Base-by-base conservation (phyloP, 2,329 filamentous ascomycete species). In the Fusarium pilosicola region DNA sequence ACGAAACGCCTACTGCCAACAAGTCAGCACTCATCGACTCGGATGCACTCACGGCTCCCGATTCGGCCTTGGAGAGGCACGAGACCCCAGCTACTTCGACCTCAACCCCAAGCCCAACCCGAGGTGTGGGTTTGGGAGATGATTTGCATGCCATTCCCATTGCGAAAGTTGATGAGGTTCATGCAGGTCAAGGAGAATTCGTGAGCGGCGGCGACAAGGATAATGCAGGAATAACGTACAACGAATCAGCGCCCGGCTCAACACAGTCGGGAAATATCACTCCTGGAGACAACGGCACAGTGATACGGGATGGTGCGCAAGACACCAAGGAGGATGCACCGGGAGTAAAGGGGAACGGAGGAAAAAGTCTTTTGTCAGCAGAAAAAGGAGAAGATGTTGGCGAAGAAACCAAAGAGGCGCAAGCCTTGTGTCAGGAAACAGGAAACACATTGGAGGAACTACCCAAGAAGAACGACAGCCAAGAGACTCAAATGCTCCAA, bases 1-100 rank as follows among this genome's bases (percentile, higher is more conserved):
- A 78, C 14, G 74, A 78, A 63, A 76, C 68, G 7, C 72, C 74
- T 34, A 51, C 70, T n/a, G 70, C 68, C n/a, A 65, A 78, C 15
- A 76, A 63, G 24, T 28, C 55, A 26, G 55, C 34, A 22, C 61
- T 68, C 24, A 44, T 76, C 32, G 74, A 72, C 38, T 68, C 71
- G 32, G 65, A 66, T 56, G 46, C 55, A 17, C 32, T 57, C 2
- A 45, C 59, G 11, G 62, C 64, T 32, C 58, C 67, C n/a, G 60
- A 74, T 24, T 61, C 68, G 7, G 48, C 64, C 30, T 34, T 62
- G 59, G 74, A 62, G 28, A 76, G 46, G 56, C 71, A 61, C 42
- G 68, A 74, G 46, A 52, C 72, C 14, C 73, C 72, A 20, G 59
- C 69, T 41, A 75, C 72, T 45, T 75, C 72, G 9, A 75, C 72